Conservation (phyloP, 371 early-diverging fungal species). For the Gilbertella persicaria region DNA sequence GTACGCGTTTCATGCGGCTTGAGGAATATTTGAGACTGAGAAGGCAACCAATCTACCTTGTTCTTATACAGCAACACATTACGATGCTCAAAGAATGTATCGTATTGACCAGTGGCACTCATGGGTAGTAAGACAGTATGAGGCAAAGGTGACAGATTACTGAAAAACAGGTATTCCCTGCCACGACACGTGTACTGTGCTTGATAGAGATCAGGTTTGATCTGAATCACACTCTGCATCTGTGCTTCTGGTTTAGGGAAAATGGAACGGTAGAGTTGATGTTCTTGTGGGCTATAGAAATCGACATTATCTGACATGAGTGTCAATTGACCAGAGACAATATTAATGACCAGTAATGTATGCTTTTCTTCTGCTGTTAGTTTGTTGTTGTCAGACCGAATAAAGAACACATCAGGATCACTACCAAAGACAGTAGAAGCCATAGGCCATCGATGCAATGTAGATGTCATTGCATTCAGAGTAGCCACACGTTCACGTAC, state of each 20-base stretch:
- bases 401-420: constrained; percentile 62
- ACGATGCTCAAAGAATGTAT: constrained; percentile 30
- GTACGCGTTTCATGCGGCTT: constrained; percentile 44
- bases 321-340: constrained; percentile 56
- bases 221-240: constrained; percentile 34
- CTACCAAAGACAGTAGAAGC: constrained; percentile 61
- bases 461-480: constrained; percentile 54
- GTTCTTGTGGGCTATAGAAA: constrained; percentile 42
- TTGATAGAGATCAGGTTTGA: constrained; percentile 19
- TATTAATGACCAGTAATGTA: constrained; percentile 53
- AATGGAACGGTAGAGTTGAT: constrained; percentile 35
- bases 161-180: constrained; percentile 38
- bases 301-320: constrained; percentile 54
- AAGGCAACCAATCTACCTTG: constrained; percentile 19
- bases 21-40: constrained; percentile 28
- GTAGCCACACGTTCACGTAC: constrained; percentile 64
- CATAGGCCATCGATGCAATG: constrained; percentile 55
- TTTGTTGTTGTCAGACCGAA: constrained; percentile 53
- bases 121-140: constrained; percentile 29
- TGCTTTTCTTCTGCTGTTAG: constrained; percentile 47
- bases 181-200: constrained; percentile 10
- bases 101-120: constrained; percentile 11
- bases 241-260: constrained; percentile 50
- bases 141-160: constrained; percentile 47
- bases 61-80: constrained; percentile 7